These are phyloP conservation scores for Helicocarpus griseus DNA, from an alignment of 2,329 filamentous ascomycete species.

Conservation along the genomic window DNA sequence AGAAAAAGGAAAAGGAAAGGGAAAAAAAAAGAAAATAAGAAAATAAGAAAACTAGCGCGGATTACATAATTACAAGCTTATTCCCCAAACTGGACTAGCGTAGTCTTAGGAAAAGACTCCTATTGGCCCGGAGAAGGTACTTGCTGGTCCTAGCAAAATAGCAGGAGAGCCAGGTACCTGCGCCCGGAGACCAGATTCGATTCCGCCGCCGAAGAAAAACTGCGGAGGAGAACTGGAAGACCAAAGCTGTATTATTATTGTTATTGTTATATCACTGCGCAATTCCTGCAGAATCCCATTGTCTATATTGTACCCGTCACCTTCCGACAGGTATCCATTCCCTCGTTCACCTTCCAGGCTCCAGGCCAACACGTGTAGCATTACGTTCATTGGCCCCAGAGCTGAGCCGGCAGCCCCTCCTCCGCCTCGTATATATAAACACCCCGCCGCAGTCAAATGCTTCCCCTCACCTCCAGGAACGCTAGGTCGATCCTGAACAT, in stretches of 20 bases:
- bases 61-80: background rate
- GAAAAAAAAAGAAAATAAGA: background rate
- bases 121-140: background rate
- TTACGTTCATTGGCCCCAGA: background rate
- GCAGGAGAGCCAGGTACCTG: background rate
- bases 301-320: background rate
- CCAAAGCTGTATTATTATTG: background rate
- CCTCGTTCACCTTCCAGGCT: too few species aligned
- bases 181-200: background rate
- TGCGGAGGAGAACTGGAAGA: background rate
- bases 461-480: slow-evolving; percentile 11
- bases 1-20: background rate
- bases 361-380: background rate
- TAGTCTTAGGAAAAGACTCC: background rate
- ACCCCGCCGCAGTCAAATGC: slow-evolving; percentile 6
- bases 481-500: slow-evolving; percentile 2
- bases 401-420: slow-evolving; percentile 11
- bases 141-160: background rate
- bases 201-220: background rate
- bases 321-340: too few species aligned
- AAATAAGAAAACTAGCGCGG: background rate
- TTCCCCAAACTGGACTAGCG: background rate
- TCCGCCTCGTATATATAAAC: slow-evolving; percentile 15
- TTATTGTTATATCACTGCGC: background rate
- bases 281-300: background rate